Evolutionary conservation across 352 stramenopile genomes (phyloP), one percentile per base, ranked within the genome.

Genomic region (Globisporangium abappressorium): DNA sequence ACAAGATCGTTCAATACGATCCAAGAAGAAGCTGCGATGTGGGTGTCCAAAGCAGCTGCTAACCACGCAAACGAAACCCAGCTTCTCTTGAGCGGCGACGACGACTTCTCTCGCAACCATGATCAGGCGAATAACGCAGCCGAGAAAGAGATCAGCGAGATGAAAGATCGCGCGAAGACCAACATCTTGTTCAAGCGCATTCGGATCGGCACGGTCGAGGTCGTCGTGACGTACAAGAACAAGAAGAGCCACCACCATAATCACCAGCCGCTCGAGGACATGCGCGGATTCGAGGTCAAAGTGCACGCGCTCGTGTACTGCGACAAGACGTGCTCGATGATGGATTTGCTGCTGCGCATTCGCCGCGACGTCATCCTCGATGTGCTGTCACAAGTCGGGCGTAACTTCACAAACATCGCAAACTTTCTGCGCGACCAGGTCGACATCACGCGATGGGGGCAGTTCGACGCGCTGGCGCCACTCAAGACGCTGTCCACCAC

Each of bases 321-420:
- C 53, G 85, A 95, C 70, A 95, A 95, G 71, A 91, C 84, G 33
- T 95, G 87, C 49, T 91, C 86, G n/a, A 60, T 91, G 5, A 57
- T 80, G 34, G 86, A 95, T 57, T 70, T 95, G 11, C 34, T 93
- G 1, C 69, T 94, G 41, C 81, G 87, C 20, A 88, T 95, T 38
- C 85, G 86, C 3, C 81, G 85, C 0, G 87, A 95, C 47, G 89
- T 95, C 30, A 75, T 95, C 14, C 71, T 95, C 12, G 86, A 95
- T 62, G 79, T 95, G 26, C 74, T 95, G 5, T 93, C 86, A 3
- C 87, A 95, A 66, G 87, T 94, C 3, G 87, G 87, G 1, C 82
- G 87, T 20, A 94, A 95, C 68, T 95, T 95, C 64, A 90, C 84
- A 58, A 95, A 94, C 75, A 90, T 95, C 24, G 84, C 81, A 5